Base-by-base conservation (phyloP, 345 rosid genomes). In the Abelmoschus esculentus region DNA sequence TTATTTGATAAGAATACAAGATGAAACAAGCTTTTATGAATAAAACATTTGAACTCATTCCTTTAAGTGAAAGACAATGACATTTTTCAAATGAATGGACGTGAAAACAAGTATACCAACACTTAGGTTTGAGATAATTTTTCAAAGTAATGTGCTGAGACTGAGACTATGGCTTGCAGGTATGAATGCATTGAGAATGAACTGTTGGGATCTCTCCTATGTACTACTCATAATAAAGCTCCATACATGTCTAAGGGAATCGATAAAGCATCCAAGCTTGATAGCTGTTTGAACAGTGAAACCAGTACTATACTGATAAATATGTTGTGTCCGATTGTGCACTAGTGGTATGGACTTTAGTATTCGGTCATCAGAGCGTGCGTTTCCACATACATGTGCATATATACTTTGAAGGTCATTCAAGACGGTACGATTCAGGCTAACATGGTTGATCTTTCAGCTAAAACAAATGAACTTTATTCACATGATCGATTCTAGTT, bases 111-210 rank as follows among this genome's bases (percentile, higher is more conserved):
- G 32, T 31, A 31, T 31, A 31, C 32, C 32, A 3, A 31, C 32
- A 31, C 32, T 31, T 31, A 3, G 32, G 32, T 31, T 38, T 6
- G 7, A 38, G 42, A 38, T 46, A 46, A 13, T 46, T 46, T 46
- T 46, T 46, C 50, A 12, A 46, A 46, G 12, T 3, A 10, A 46
- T 46, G 15, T 46, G 50, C 50, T 46, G n/a, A 46, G 18, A 9
- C 7, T 38, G 38, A 56, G 13, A 18, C 72, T 76, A 26, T 26
- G 57, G 76, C 72, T 52, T 76, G 79, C 87, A 88, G 96, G 95
- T 93, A 89, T n/a, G 90, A 89, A 64, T 93, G 93, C 87, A 90
- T 90, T 72, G 98, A 93, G 74, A 91, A 84, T 58, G 98, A 93
- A 40, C 79, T 93, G 53, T 76, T 93, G 83, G 91, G 96, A 42